Conservation (phyloP, 768 basidiomycete genomes). For the Leccinum pellstonianum region DNA sequence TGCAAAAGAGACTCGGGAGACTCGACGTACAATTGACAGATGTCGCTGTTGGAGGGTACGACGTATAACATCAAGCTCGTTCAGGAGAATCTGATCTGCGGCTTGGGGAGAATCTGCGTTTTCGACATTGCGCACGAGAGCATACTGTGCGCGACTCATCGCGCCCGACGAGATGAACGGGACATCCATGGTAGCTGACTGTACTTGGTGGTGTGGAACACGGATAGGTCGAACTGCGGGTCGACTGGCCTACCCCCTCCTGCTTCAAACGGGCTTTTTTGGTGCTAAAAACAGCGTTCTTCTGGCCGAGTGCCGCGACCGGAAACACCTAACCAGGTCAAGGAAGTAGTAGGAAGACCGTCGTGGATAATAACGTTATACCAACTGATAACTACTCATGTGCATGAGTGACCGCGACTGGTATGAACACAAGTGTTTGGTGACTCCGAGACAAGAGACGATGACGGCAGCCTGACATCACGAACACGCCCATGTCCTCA, state of each 20-base stretch:
- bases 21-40: constrained; percentile 52
- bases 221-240: background rate
- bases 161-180: constrained; percentile 80
- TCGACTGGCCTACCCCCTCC: background rate
- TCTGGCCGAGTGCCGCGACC: constrained; percentile 18
- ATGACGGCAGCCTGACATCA: constrained; percentile 1
- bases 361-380: background rate
- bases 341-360: background rate
- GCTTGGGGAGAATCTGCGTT: constrained; percentile 51
- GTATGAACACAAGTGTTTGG: background rate
- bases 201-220: background rate
- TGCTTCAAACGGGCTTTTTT: background rate
- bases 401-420: background rate
- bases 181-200: constrained; percentile 60
- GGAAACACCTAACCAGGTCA: background rate
- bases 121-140: constrained; percentile 73
- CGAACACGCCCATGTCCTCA: constrained; percentile 23
- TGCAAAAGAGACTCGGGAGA: background rate
- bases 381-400: constrained; percentile 6
- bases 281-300: constrained; percentile 11
- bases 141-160: constrained; percentile 70
- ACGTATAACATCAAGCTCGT: constrained; percentile 60
- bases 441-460: background rate
- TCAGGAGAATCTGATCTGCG: constrained; percentile 58
- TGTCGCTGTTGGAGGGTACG: constrained; percentile 48